Percentiles rank a stretch among this genome's conserved stretches.
Evolutionary conservation across 345 rosid genomes (phyloP).

Genomic region (Dimocarpus longan): DNA sequence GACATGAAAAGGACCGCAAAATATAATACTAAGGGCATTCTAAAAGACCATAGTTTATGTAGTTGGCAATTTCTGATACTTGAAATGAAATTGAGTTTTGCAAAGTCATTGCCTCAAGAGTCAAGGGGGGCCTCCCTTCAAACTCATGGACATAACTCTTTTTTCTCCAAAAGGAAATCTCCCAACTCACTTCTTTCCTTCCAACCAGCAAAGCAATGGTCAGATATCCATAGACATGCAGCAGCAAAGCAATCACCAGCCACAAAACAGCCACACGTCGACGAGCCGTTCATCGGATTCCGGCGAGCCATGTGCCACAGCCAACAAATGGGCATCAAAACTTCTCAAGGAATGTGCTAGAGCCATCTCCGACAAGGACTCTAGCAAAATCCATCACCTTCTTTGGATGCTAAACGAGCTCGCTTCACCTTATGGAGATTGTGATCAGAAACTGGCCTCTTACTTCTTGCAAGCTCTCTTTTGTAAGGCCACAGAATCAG

Average conservation of each 20-base stretch:
- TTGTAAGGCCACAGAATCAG: constrained; percentile 69
- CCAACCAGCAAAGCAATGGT: constrained; percentile 32
- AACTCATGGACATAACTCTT: constrained; percentile 41
- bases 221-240: constrained; percentile 44
- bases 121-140: constrained; percentile 39
- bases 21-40: constrained; percentile 23
- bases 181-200: constrained; percentile 20
- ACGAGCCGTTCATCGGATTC: constrained; percentile 58
- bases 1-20: constrained; percentile 29
- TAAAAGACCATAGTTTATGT: constrained; percentile 24
- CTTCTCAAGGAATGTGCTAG: constrained; percentile 70
- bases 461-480: constrained; percentile 77
- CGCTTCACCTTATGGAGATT: constrained; percentile 77
- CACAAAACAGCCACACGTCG: constrained; percentile 47
- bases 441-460: constrained; percentile 69
- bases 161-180: constrained; percentile 27
- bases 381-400: constrained; percentile 63
- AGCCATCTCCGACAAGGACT: constrained; percentile 73
- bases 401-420: constrained; percentile 80
- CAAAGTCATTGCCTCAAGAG: constrained; percentile 25
- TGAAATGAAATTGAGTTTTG: constrained; percentile 34
- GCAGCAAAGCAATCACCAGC: constrained; percentile 23
- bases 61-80: constrained; percentile 34
- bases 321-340: constrained; percentile 57
- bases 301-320: constrained; percentile 30